Evolutionary conservation across 768 basidiomycete genomes (phyloP), one percentile per base, ranked within the genome.

Genomic region (Boletellus emodensis): DNA sequence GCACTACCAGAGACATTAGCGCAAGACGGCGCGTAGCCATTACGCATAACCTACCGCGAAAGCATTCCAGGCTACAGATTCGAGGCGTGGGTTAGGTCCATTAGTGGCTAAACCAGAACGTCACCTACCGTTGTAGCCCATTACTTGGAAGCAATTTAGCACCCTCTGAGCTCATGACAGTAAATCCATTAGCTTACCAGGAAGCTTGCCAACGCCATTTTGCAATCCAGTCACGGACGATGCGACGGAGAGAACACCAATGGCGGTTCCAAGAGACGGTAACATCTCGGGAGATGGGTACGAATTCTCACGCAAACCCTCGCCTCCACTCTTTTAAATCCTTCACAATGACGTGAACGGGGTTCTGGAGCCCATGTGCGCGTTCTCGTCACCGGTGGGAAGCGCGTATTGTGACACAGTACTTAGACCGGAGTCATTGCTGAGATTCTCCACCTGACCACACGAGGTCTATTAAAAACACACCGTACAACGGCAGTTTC

Each of bases 51-150:
- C 33, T 54, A 83, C 82, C 58, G 77, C 75, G 51, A 78, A 85
- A 5, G 76, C 83, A 58, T 85, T 84, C 84, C 84, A 85, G 5
- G 83, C 83, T 84, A 40, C 22, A 47, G 11, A 30, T 30, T 10
- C 30, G 43, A 33, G 8, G 50, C 36, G 26, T 17, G 12, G 18
- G 50, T 64, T 36, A 54, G 33, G 17, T 44, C 24, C 10, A 17
- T 33, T 6, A 17, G 28, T 22, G 46, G 20, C 9, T 12, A 35
- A 40, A n/a, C 9, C 1, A 38, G 45, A 44, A 33, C 3, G 11
- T 39, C 8, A 47, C 60, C 24, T 20, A 67, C 65, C 67, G 50
- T 66, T 66, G 41, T 64, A 66, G 24, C 65, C 65, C 65, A 66
- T 68, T 6, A 54, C 67, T 66, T 44, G 43, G 48, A n/a, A 9